These are phyloP conservation scores for barrel medic (Medicago truncatula) DNA, from an alignment of 306 rosid species.

Conservation along the genomic window MtrunA17r5.0-ANR NC_053049.1:11328001-11328500, in stretches of 20 bases:
- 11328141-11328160: slow-evolving; percentile 26
- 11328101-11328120: slow-evolving; percentile 27
- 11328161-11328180: slow-evolving; percentile 42
- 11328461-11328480: slow-evolving; percentile 73
- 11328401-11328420: background rate
- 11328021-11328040: slow-evolving; percentile 38
- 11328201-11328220: slow-evolving; percentile 24
- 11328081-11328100: background rate
- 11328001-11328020: slow-evolving; percentile 34
- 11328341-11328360: no score
- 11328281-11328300: no score
- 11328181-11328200: slow-evolving; percentile 6
- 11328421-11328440: slow-evolving; percentile 26
- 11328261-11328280: no score
- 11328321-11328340: no score
- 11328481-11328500: slow-evolving; percentile 76
- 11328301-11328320: no score
- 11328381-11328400: no score
- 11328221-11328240: slow-evolving; percentile 11
- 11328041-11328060: slow-evolving; percentile 43
- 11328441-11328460: slow-evolving; percentile 41
- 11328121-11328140: slow-evolving; percentile 42
- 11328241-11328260: no score
- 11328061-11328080: slow-evolving; percentile 45
- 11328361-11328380: no score